Base-by-base conservation (phyloP, 1,284 basidiomycete species). In the Boletellus deceptivus region DNA sequence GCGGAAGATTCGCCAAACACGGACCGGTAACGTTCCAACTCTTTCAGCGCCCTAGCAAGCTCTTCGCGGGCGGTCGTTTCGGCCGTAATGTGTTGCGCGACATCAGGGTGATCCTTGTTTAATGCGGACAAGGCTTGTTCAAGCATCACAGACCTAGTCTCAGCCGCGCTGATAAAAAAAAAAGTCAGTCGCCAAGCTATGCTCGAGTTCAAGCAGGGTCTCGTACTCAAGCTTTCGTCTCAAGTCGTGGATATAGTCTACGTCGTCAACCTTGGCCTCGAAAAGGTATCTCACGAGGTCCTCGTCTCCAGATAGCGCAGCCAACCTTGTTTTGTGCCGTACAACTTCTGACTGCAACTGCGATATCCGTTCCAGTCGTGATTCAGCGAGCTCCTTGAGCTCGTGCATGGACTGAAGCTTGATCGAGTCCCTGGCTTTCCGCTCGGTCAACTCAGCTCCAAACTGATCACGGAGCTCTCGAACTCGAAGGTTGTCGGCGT, bases 391-490 rank as follows among this genome's bases (percentile, higher is more conserved):
- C 13, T 75, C 75, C 62, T 89, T 87, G 50, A 87, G 75, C 64
- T 95, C 89, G 39, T 89, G 80, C 6, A 82, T 64, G 16, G 84
- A 83, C n/a, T 80, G 73, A 39, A 78, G 62, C 65, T 85, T 89
- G 48, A 83, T 74, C 39, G 70, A 68, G 36, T 93, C 89, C 55
- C 79, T 82, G 24, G 83, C 78, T 64, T 82, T 85, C 49, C 86
- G 78, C 63, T 94, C 91, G 34, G 76, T 71, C 34, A 93, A 62
- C 60, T 96, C 91, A 2, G 86, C 81, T 13, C 72, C 71, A 41
- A 80, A 73, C 54, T 92, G 89, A 62, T 97, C 93, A 35, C 93
- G 83, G 57, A 87, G 79, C 43, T 89, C 87, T 24, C 94, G 83
- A 31, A 97, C 74, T 41, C 94, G 83, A 16, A 78, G 73, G 52